Conservation (phyloP, 2,329 filamentous ascomycete species). For the Cladobotryum mycophilum region DNA sequence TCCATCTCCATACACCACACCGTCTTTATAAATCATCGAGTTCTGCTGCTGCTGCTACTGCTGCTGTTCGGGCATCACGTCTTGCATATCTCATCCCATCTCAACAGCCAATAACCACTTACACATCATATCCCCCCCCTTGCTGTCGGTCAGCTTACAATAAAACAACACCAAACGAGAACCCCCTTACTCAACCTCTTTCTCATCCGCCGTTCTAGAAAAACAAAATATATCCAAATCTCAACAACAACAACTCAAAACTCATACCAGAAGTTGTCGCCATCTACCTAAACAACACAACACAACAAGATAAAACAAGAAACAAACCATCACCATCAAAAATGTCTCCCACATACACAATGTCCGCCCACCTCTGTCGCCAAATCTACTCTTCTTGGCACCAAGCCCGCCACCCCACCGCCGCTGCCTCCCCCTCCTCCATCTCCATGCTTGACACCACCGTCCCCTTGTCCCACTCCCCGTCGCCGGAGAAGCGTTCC, state of each 20-base stretch:
- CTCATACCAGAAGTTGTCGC: too few relatives aligned
- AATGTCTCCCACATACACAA: conserved; percentile 56
- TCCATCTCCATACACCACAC: background rate
- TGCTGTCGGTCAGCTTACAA: background rate
- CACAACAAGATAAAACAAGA: background rate
- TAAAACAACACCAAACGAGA: background rate
- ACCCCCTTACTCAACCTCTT: background rate
- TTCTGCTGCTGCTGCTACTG: too few relatives aligned
- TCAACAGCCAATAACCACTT: background rate
- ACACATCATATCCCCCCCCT: background rate
- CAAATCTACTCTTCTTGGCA: conserved; percentile 55
- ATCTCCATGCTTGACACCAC: background rate
- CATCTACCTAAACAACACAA: too few relatives aligned
- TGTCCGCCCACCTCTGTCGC: conserved; percentile 56
- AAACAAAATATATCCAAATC: too few relatives aligned
- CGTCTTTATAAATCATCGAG: background rate
- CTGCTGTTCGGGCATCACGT: background rate
- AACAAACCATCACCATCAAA: conserved; percentile 1
- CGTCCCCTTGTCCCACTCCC: conserved; percentile 16
- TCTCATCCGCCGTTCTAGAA: background rate
- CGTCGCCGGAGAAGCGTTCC: conserved; percentile 36
- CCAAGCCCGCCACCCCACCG: conserved; percentile 38
- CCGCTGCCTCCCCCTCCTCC: conserved; percentile 13
- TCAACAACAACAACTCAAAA: background rate
- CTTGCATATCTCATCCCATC: too few relatives aligned